These are phyloP conservation scores for Sugiyamaella chiloensis DNA, from an alignment of 805 yeast genomes.

Conservation along the genomic window DNA sequence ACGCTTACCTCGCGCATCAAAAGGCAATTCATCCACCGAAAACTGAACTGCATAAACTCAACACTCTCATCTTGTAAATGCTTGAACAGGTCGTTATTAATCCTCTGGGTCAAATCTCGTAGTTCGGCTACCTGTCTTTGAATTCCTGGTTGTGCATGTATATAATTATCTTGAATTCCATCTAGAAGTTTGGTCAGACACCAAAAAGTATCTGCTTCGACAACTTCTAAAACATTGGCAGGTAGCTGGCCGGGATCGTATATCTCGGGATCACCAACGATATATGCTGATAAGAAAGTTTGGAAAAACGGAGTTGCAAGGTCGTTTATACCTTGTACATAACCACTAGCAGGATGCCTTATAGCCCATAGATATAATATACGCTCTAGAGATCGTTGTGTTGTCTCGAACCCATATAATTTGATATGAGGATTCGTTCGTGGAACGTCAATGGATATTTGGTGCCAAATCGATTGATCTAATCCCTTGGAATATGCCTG, in stretches of 20 bases:
- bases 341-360: conserved; percentile 96
- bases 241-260: conserved; percentile 64
- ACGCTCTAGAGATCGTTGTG: conserved; percentile 76
- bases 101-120: conserved; percentile 71
- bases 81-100: conserved; percentile 66
- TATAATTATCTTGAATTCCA: conserved; percentile 94
- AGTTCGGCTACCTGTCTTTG: conserved; percentile 83
- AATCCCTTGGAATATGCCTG: conserved; percentile 60
- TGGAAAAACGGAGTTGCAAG: conserved; percentile 90
- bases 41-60: conserved; percentile 94
- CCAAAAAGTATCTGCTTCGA: conserved; percentile 98
- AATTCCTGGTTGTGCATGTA: conserved; percentile 98
- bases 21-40: conserved; percentile 98
- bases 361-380: conserved; percentile 91
- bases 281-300: conserved; percentile 70
- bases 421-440: conserved; percentile 85
- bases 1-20: conserved; percentile 90
- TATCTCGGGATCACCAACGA: conserved; percentile 48
- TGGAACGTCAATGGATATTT: conserved; percentile 90
- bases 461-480: conserved; percentile 88
- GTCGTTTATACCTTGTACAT: conserved; percentile 97
- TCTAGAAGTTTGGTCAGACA: conserved; percentile 87
- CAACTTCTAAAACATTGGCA: conserved; percentile 54
- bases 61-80: conserved; percentile 80
- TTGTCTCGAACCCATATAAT: conserved; percentile 62